Evolutionary conservation across 1,139 yeast species (phyloP), one percentile per base, ranked within the genome.

Genomic region (Candida sanyaensis): DNA sequence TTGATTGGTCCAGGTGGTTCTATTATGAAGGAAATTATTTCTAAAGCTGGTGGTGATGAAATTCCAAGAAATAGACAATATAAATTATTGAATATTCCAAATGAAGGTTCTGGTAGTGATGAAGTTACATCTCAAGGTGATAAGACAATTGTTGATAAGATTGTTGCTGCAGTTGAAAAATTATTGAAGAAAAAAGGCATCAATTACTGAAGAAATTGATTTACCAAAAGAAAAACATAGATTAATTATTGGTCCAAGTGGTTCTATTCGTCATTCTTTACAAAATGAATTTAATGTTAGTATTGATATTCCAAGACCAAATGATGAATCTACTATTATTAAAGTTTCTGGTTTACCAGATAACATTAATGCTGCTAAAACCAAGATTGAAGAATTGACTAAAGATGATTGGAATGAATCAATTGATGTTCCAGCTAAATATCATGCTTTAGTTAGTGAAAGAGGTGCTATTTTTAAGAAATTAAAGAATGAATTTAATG

Each of bases 1-100:
- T 76, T 93, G 58, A 83, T 92, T 59, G 99, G 99, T 39, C 80
- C 85, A 49, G 84, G 85, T 52, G 97, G 97, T 48, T 75, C 86
- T 33, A 81, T 78, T 34, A 82, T 88, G 75, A 83, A 86, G 58
- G 88, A 84, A 46, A 87, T 93, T 49, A 82, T 92, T 52, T 63
- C 80, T 48, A 80, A 81, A 50, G 96, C 97, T 42, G 97, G 97
- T 55, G 96, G 92, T 45, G 86, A 77, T 45, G 71, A 69, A 48
- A 59, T 73, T 39, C 69, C 78, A 41, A 66, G 77, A 59, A 60
- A 65, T 47, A 76, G 75, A 52, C 79, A 79, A 59, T 67, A 75
- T 59, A 81, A 84, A 61, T 75, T 85, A 55, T 77, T 93, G 55
- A 84, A 82, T 50, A 81, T 93, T 56, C 98, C 99, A 45, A 78